Evolutionary conservation across 2,329 filamentous ascomycete species (phyloP).

Genomic region (Penicillium brevicompactum): DNA sequence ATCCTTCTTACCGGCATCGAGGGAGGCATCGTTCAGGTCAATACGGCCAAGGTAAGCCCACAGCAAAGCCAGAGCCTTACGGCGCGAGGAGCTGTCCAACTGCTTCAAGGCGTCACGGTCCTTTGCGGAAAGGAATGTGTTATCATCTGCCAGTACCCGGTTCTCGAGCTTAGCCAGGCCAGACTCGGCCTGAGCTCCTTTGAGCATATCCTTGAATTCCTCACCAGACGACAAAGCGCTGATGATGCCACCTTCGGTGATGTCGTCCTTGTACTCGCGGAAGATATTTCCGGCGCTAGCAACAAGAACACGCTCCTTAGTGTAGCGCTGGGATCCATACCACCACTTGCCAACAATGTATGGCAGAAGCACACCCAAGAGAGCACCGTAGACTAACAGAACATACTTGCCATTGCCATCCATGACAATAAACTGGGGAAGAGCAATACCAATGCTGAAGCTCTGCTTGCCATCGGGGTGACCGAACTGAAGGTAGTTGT

Average conservation of each 20-base stretch:
- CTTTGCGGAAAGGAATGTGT: conserved; percentile 64
- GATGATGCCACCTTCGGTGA: conserved; percentile 78
- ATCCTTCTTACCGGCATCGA: conserved; percentile 63
- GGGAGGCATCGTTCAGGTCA: conserved; percentile 74
- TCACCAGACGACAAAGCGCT: conserved; percentile 80
- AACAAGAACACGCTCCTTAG: conserved; percentile 89
- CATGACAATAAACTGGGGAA: conserved; percentile 88
- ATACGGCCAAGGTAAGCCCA: conserved; percentile 95
- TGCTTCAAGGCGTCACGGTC: conserved; percentile 77
- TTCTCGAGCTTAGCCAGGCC: conserved; percentile 84
- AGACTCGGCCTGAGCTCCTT: conserved; percentile 75
- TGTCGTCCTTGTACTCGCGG: conserved; percentile 83
- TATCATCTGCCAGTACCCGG: conserved; percentile 67
- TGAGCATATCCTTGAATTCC: conserved; percentile 77
- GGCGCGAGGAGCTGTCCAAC: conserved; percentile 74
- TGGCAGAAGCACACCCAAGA: conserved; percentile 87
- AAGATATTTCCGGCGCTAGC: conserved; percentile 95
- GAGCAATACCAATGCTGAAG: conserved; percentile 94
- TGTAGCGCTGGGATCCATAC: conserved; percentile 93
- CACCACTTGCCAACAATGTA: conserved; percentile 97
- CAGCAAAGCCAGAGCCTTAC: conserved; percentile 84
- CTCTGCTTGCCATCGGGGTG: conserved; percentile 98
- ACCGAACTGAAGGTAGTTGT: conserved; percentile 94
- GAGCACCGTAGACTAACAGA: conserved; percentile 80
- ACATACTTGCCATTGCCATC: conserved; percentile 97